These are phyloP conservation scores for Stenocarpella maydis DNA, from an alignment of 2,329 filamentous ascomycete species.

Conservation along the genomic window DNA sequence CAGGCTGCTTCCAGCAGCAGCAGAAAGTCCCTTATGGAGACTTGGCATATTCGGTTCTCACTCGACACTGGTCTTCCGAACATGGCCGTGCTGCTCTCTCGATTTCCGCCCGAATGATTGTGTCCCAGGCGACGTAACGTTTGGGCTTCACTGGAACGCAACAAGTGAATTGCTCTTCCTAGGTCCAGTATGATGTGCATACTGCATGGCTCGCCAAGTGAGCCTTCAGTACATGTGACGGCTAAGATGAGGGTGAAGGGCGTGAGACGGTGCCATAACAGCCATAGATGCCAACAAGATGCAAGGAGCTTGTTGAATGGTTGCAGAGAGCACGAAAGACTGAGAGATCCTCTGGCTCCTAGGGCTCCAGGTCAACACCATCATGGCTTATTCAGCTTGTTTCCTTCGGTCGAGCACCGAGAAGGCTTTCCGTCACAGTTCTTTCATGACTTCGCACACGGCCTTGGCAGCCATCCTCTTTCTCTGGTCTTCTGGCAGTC, in stretches of 20 bases:
- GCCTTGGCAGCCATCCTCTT: constrained; percentile 68
- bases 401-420: background rate
- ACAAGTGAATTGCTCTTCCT: background rate
- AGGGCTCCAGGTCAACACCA: background rate
- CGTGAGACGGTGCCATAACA: background rate
- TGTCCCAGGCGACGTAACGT: background rate
- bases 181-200: background rate
- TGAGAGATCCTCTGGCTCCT: background rate
- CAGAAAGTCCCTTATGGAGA: too few species aligned
- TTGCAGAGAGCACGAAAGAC: background rate
- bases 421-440: constrained; percentile 49
- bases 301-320: background rate
- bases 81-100: background rate
- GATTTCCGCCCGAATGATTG: too few species aligned
- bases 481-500: constrained; percentile 67
- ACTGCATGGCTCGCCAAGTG: background rate
- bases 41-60: background rate
- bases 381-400: background rate
- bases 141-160: background rate
- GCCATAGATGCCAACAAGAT: background rate
- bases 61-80: background rate
- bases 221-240: background rate
- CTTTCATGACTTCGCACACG: constrained; percentile 71
- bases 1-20: background rate
- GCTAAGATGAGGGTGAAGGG: background rate